phyloP scores from a whole-genome alignment of 2,329 filamentous ascomycete genomes.

The Dryadomyces sulphureus region DNA sequence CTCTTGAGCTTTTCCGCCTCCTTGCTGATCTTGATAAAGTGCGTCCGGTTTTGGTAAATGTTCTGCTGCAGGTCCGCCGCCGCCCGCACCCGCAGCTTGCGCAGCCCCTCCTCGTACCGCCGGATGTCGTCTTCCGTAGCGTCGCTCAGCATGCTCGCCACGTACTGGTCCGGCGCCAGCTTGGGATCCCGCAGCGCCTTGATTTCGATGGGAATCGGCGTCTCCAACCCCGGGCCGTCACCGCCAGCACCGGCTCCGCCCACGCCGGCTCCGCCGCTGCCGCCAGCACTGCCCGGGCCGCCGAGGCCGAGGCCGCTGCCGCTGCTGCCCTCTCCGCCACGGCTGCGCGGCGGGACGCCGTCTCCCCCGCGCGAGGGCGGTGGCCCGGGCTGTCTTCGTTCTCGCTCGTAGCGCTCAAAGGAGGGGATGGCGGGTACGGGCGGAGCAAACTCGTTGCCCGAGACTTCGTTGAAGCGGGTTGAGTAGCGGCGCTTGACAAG shows the following conservation, averaged over 20 bases:
- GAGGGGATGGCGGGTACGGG: slow-evolving; percentile 55
- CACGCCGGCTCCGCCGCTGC: neutral
- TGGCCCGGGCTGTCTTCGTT: slow-evolving; percentile 19
- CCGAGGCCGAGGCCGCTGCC: neutral
- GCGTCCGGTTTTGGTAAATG: slow-evolving; percentile 90
- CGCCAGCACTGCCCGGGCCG: neutral
- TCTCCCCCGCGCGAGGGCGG: slow-evolving; percentile 36
- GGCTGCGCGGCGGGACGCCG: neutral
- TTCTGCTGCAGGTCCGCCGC: slow-evolving; percentile 82
- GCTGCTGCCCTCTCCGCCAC: neutral
- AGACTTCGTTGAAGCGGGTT: slow-evolving; percentile 70
- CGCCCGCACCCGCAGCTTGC: slow-evolving; percentile 63
- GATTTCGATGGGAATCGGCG: slow-evolving; percentile 53
- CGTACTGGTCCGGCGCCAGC: slow-evolving; percentile 66
- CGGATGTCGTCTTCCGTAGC: slow-evolving; percentile 78
- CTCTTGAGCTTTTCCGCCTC: slow-evolving; percentile 95
- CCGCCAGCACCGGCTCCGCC: neutral
- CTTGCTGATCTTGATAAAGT: slow-evolving; percentile 99
- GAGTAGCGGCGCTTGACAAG: slow-evolving; percentile 92
- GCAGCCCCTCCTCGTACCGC: slow-evolving; percentile 62
- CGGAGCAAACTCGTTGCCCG: slow-evolving; percentile 61
- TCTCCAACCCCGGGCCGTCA: slow-evolving; percentile 15
- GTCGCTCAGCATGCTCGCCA: slow-evolving; percentile 60
- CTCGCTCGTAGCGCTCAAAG: slow-evolving; percentile 38
- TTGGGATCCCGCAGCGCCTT: slow-evolving; percentile 68